Evolutionary conservation across 352 stramenopile species (phyloP).

Genomic region (Pythium sp.): DNA sequence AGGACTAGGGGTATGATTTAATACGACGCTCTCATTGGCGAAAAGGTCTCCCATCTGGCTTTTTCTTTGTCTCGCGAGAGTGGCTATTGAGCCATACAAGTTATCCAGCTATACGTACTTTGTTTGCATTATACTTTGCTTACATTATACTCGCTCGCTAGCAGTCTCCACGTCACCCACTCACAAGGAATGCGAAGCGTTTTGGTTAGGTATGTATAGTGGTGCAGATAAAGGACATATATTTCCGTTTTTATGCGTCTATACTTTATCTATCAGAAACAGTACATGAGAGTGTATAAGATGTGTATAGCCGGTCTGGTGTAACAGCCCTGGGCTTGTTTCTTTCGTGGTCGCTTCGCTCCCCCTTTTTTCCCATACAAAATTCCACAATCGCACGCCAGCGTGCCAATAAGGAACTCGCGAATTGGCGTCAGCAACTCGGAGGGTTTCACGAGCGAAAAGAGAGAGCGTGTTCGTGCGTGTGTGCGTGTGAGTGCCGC

Average conservation of each 20-base stretch:
- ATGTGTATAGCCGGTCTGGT: neutral
- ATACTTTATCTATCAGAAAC: neutral
- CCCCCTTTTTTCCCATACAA: neutral
- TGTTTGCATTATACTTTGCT: too few species aligned
- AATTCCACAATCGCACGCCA: slow-evolving; percentile 3
- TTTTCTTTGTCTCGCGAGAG: neutral
- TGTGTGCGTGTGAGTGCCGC: neutral
- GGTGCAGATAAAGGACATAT: neutral
- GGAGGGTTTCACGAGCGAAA: slow-evolving; percentile 2
- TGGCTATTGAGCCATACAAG: neutral
- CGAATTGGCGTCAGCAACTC: neutral
- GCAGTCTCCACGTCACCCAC: neutral
- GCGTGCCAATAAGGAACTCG: neutral
- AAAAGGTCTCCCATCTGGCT: slow-evolving; percentile 1
- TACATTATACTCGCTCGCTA: neutral
- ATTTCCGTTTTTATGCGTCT: neutral
- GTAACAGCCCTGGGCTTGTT: neutral
- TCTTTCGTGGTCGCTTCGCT: slow-evolving; percentile 3
- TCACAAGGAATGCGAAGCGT: neutral
- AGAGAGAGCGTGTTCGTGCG: too few species aligned
- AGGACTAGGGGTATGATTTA: neutral
- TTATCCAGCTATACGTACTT: neutral
- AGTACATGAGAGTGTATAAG: neutral
- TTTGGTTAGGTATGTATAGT: neutral
- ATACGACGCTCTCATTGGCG: neutral